Evolutionary conservation across 2,329 filamentous ascomycete species (phyloP).

Genomic region (Aspergillus brasiliensis): DNA sequence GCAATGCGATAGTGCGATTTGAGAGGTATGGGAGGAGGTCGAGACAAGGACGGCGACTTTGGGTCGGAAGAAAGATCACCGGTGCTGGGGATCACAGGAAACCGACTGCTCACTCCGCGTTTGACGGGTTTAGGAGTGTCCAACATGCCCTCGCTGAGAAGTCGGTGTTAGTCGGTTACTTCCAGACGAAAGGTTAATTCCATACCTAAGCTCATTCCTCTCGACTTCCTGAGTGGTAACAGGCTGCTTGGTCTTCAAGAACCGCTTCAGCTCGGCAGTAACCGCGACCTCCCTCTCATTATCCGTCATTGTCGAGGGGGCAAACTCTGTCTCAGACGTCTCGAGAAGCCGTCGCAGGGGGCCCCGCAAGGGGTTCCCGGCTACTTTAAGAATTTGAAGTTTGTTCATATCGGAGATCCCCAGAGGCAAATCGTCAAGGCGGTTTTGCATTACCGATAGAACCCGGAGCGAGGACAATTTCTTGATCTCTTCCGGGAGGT

Average conservation of each 20-base stretch:
- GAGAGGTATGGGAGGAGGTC: conserved; percentile 75
- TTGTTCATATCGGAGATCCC: conserved; percentile 89
- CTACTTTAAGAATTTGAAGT: conserved; percentile 83
- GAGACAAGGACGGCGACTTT: conserved; percentile 66
- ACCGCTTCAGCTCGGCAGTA: conserved; percentile 62
- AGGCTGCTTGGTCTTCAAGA: conserved; percentile 52
- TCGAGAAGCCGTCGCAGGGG: conserved; percentile 72
- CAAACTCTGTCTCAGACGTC: conserved; percentile 66
- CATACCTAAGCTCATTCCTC: conserved; percentile 48
- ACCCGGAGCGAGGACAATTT: conserved; percentile 86
- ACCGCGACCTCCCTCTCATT: conserved; percentile 63
- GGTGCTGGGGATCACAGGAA: conserved; percentile 57
- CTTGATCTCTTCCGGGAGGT: conserved; percentile 76
- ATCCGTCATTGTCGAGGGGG: conserved; percentile 55
- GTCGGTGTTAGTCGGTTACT: conserved; percentile 15
- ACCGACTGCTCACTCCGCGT: conserved; percentile 57
- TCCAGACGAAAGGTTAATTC: neutral
- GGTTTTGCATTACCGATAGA: conserved; percentile 82
- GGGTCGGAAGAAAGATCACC: conserved; percentile 67
- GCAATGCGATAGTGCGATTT: conserved; percentile 74
- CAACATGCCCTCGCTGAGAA: conserved; percentile 67
- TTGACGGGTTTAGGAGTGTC: conserved; percentile 76
- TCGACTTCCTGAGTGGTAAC: conserved; percentile 46
- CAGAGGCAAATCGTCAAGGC: conserved; percentile 78
- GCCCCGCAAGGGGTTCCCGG: conserved; percentile 82